phyloP scores from a whole-genome alignment of 257 asterid genomes.

The Echium plantagineum region DNA sequence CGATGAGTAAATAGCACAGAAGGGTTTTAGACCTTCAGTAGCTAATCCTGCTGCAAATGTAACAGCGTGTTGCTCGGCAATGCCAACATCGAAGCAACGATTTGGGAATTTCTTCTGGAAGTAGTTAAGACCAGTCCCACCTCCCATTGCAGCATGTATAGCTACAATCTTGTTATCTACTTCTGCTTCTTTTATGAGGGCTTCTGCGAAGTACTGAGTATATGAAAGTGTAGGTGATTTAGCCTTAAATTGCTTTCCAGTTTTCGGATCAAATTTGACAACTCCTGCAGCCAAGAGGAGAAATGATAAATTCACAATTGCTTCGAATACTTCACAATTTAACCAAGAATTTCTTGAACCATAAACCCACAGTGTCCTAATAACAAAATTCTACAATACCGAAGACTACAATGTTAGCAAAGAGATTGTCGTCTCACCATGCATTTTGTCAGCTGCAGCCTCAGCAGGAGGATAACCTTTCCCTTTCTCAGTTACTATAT shows the following conservation, averaged over 20 bases:
- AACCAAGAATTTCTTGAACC: too few species aligned
- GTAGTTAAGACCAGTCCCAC: slow-evolving; percentile 68
- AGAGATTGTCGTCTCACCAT: slow-evolving; percentile 31
- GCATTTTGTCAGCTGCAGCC: slow-evolving; percentile 68
- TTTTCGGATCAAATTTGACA: slow-evolving; percentile 57
- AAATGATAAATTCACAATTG: too few species aligned
- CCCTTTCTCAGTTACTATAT: slow-evolving; percentile 67
- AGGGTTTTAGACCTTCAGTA: slow-evolving; percentile 72
- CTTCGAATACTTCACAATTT: background rate
- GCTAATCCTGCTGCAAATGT: slow-evolving; percentile 87
- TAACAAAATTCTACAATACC: background rate
- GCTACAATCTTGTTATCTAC: slow-evolving; percentile 45
- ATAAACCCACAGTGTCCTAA: background rate
- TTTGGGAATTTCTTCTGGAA: slow-evolving; percentile 58
- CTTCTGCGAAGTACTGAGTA: slow-evolving; percentile 66
- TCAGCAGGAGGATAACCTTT: slow-evolving; percentile 76
- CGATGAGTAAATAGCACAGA: slow-evolving; percentile 69
- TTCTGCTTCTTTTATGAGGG: slow-evolving; percentile 72
- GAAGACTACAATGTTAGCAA: too few species aligned
- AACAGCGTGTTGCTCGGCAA: slow-evolving; percentile 84
- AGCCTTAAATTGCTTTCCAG: slow-evolving; percentile 57
- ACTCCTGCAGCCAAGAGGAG: slow-evolving; percentile 33
- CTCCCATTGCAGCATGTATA: slow-evolving; percentile 88
- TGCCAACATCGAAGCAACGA: slow-evolving; percentile 71
- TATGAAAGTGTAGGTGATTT: slow-evolving; percentile 50